These are phyloP conservation scores for Ceratocystis harringtonii DNA, from an alignment of 2,329 filamentous ascomycete genomes.

Conservation along the genomic window DNA sequence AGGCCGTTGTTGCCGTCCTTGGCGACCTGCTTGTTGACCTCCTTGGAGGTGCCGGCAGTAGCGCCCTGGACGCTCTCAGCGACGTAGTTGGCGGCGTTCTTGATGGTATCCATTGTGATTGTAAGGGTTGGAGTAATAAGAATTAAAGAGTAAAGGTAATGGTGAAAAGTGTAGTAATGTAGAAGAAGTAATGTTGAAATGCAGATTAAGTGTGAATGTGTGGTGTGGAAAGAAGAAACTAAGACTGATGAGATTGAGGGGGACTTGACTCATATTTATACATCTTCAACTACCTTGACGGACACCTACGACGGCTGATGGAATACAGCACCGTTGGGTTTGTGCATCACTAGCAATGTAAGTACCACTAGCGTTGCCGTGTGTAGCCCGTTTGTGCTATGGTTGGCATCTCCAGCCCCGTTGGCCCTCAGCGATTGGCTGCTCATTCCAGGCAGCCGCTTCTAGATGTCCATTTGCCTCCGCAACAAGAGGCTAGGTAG, in stretches of 20 bases:
- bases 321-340: background rate
- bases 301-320: background rate
- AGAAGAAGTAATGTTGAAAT: background rate
- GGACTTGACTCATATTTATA: slow-evolving; percentile 3
- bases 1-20: slow-evolving; percentile 43
- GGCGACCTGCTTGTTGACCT: slow-evolving; percentile 54
- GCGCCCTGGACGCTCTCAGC: slow-evolving; percentile 48
- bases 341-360: background rate
- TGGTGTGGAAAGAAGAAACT: background rate
- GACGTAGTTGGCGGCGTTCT: slow-evolving; percentile 55
- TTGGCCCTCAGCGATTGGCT: background rate
- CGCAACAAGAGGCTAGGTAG: background rate
- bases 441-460: background rate
- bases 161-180: slow-evolving; percentile 10
- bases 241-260: background rate
- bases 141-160: slow-evolving; percentile 18
- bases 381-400: too few relatives aligned
- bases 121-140: slow-evolving; percentile 20
- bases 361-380: background rate
- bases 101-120: slow-evolving; percentile 36
- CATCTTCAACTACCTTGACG: background rate
- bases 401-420: background rate
- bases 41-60: slow-evolving; percentile 44
- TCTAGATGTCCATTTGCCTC: background rate
- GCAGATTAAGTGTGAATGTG: background rate